Conservation (phyloP, 805 yeast species). For the Hanseniaspora osmophila region DNA sequence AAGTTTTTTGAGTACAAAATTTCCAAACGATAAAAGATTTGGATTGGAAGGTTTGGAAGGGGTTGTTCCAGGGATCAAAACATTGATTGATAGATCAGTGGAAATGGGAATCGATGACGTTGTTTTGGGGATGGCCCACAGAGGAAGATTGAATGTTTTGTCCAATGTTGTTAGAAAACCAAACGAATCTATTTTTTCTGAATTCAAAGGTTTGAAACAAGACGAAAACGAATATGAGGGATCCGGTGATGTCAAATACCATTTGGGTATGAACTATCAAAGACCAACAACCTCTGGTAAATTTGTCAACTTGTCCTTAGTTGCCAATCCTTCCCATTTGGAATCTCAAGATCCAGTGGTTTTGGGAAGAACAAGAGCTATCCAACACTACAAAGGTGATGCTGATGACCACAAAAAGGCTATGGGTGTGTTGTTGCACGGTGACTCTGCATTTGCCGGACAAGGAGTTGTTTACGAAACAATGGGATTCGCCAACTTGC, state of each 20-base stretch:
- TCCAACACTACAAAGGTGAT: slow-evolving; percentile 82
- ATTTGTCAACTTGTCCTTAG: slow-evolving; percentile 85
- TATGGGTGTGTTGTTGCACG: slow-evolving; percentile 84
- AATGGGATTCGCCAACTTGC: slow-evolving; percentile 82
- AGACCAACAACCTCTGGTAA: slow-evolving; percentile 98
- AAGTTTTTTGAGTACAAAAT: slow-evolving; percentile 81
- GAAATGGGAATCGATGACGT: slow-evolving; percentile 89
- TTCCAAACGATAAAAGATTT: slow-evolving; percentile 96
- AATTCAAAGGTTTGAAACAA: slow-evolving; percentile 73
- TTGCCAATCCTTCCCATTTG: slow-evolving; percentile 97
- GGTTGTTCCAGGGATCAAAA: slow-evolving; percentile 91
- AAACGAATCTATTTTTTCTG: slow-evolving; percentile 92
- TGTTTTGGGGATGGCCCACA: slow-evolving; percentile 98
- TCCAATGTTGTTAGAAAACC: slow-evolving; percentile 98
- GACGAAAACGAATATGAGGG: slow-evolving; percentile 71
- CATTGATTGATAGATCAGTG: slow-evolving; percentile 85
- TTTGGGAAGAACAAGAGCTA: slow-evolving; percentile 92
- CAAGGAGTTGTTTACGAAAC: slow-evolving; percentile 99
- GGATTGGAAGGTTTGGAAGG: slow-evolving; percentile 98
- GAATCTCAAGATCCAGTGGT: slow-evolving; percentile 99
- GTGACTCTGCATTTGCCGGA: slow-evolving; percentile 98
- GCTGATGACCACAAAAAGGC: slow-evolving; percentile 75
- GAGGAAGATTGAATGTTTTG: slow-evolving; percentile 96
- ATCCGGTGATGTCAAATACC: slow-evolving; percentile 98
- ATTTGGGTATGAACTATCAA: slow-evolving; percentile 96